Base-by-base conservation (phyloP, 1,139 yeast genomes). In the Hansenula sp. region DNA sequence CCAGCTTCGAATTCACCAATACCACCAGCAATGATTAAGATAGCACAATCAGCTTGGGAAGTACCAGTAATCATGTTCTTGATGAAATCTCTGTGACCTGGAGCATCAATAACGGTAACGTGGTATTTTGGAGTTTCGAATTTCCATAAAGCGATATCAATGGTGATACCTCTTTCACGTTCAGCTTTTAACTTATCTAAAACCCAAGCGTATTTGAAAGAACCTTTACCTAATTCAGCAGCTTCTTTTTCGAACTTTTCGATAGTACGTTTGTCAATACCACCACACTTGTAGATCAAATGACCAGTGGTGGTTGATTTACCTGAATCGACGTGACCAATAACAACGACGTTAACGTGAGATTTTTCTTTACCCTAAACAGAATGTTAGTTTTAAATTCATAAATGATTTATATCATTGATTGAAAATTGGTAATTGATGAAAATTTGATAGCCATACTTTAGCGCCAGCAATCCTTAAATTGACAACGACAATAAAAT, bases 291-390 rank as follows among this genome's bases (percentile, higher is more conserved):
- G 95, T 73, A 90, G 71, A 90, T 90, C 78, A 90, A 86, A 83
- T 89, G 96, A 75, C 96, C 97, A 70, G 97, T 89, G 74, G 96
- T 87, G 69, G 96, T 88, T 58, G 96, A 88, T 77, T 88, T 88
- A 79, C 96, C 96, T 62, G 96, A 88, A 78, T 88, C 96, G 96
- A 88, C 96, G 94, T 89, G 97, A 75, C 97, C 97, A 73, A 90
- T 90, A 71, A 90, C 97, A 75, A 90, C 97, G 77, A 90, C 92
- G 95, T 90, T 90, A 76, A 90, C 85, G 87, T 90, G 97, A 75
- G 79, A 68, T 85, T 88, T 89, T 69, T 83, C 96, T 75, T 87
- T 87, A 81, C 96, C 92, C 90, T 40, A 8, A 16, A 12, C 8
- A 13, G 6, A 30, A 18, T 33, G 35, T 33, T 33, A 33, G 34